Evolutionary conservation across 176 grass and related monocot genomes (phyloP), one percentile per base, ranked within the genome.

Genomic region (Lolium rigidum): DNA sequence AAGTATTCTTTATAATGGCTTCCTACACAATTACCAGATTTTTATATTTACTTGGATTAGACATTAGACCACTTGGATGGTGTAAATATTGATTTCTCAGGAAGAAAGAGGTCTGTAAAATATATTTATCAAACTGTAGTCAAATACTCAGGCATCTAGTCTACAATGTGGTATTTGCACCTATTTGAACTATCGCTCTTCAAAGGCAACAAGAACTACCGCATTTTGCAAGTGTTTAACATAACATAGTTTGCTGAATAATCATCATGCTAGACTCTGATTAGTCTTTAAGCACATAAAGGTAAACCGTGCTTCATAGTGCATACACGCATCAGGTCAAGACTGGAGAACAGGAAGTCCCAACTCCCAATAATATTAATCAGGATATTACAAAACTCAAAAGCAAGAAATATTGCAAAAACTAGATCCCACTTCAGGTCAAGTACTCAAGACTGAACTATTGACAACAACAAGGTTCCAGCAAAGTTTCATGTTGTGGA

Each of bases 151-250:
- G n/a, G 35, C 12, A 28, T 24, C 48, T 56, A 10, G 31, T 24
- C 48, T 55, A 39, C 24, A 71, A 44, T 73, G 21, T 73, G 28
- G 46, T 55, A 18, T n/a, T 52, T 60, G n/a, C 15, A 25, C 37
- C 51, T 83, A 70, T 55, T 82, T 70, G 20, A 70, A 82, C 12
- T 43, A 68, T 76, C 3, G 2, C 61, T 68, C 49, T 58, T 35
- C 12, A 14, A 13, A 51, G 10, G 8, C 37, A 83, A 58, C 73
- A 83, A 43, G 67, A 70, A 70, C 41, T 70, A 43, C 6, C 41
- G 6, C 26, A 1, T 28, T 28, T 28, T 28, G 26, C 1, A 28
- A 28, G 26, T 28, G 26, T 28, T 28, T 28, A 28, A 28, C 26
- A 28, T 1, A 28, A 28, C 1, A 28, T 28, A 28, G 26, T 28